Evolutionary conservation across 2,329 filamentous ascomycete species (phyloP).

Genomic region (Atkinsonella hypoxylon): DNA sequence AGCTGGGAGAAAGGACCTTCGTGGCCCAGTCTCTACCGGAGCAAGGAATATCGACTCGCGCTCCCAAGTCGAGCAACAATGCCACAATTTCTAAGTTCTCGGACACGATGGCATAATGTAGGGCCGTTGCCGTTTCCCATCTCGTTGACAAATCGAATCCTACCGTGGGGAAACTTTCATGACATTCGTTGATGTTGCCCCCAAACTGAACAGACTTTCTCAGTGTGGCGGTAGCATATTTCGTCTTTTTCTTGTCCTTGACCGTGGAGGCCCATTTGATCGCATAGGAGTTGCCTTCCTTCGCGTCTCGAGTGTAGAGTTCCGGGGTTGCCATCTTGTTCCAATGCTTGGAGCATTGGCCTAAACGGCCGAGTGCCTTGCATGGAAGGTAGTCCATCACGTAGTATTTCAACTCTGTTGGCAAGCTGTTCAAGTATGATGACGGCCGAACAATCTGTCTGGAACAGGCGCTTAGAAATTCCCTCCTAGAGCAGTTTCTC

Average conservation of each 20-base stretch:
- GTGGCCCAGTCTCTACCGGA: not conserved
- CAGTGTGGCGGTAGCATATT: not conserved
- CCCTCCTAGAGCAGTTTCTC: constrained; percentile 24
- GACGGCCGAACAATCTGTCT: not conserved
- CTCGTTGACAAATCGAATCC: too few relatives aligned
- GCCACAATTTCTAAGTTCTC: not conserved
- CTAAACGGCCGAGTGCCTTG: not conserved
- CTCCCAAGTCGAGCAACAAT: not conserved
- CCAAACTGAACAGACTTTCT: not conserved
- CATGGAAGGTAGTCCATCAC: not conserved
- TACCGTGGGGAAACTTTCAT: not conserved
- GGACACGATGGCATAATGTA: not conserved
- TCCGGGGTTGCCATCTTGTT: not conserved
- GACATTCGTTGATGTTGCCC: constrained; percentile 1
- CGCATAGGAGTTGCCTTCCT: not conserved
- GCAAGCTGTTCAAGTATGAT: not conserved
- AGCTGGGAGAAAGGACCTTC: not conserved
- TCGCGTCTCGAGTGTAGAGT: constrained; percentile 1
- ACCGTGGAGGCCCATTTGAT: constrained; percentile 2
- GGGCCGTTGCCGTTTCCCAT: not conserved
- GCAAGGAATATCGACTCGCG: not conserved
- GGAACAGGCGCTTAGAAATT: not conserved
- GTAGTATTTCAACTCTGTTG: not conserved
- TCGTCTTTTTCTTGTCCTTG: not conserved
- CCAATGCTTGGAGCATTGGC: not conserved